Base-by-base conservation (phyloP, 2,329 filamentous ascomycete genomes). In the Colletotrichum sp. region DNA sequence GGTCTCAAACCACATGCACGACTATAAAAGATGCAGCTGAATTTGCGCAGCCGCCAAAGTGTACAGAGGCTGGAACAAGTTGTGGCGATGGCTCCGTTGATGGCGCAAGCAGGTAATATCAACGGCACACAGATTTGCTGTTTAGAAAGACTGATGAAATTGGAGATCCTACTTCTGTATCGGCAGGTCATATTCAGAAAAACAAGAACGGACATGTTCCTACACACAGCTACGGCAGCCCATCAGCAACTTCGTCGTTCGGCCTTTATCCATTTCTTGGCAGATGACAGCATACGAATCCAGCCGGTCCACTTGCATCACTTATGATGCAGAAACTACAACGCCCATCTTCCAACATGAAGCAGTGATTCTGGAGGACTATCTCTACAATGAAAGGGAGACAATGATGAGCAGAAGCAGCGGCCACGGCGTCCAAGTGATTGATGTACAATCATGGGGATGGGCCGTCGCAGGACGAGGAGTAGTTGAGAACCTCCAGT, bases 71-170 rank as follows among this genome's bases (percentile, higher is more conserved):
- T 48, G 43, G n/a, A 52, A 24, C 12, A 21, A n/a, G 43, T 52
- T 52, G 43, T 21, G 43, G n/a, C n/a, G 12, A 24, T 52, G n/a
- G 43, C 43, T 24, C 2, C n/a, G n/a, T 52, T 52, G 43, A 0
- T 21, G 14, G n/a, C n/a, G 14, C 0, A 48, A 21, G 43, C 43
- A 21, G 10, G 0, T 13, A 0, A 21, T 21, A 6, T 21, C 43
- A 21, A 21, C 9, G 18, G n/a, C 1, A 21, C 0, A 0, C 39
- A n/a, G 39, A 0, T 43, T n/a, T n/a, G 0, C 0, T 43, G 8
- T 1, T n/a, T 10, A n/a, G 8, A 5, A n/a, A 0, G 18, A 4
- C 39, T 6, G 18, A 10, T n/a, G 2, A n/a, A 48, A 21, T n/a
- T 48, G 39, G 9, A 48, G 18, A 6, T n/a, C 0, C 39, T n/a